Base-by-base conservation (phyloP, 2,329 filamentous ascomycete genomes). In the Monilinia fructigena region DNA sequence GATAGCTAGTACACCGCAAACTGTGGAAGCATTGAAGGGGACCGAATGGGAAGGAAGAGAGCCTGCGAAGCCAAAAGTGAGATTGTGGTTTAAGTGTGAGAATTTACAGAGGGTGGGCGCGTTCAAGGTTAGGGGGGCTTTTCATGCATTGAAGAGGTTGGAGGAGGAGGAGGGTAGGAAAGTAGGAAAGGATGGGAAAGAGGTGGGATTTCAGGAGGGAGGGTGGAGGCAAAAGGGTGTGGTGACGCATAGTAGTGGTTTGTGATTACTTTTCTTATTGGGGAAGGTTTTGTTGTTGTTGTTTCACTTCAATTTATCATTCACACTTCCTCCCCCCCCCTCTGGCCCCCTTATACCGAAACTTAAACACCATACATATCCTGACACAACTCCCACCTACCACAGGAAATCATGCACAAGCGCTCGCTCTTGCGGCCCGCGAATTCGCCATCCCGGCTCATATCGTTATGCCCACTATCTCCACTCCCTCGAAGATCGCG, bases 51-150 rank as follows among this genome's bases (percentile, higher is more conserved):
- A 84, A 71, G 84, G 83, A 7, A 79, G 82, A 50, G 74, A 76
- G n/a, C 83, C 88, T 0, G 86, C 89, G 0, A 80, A 76, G 4
- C 92, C 92, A 0, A 85, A 80, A 60, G 80, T 97, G 50, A 82
- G 86, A 16, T 82, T 98, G 63, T 95, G 91, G 81, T 96, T 98
- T 85, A 98, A 98, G 81, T 96, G 92, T 78, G 94, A 98, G 82
- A 97, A 97, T 78, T 81, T 92, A 67, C 95, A 98, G 81, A 87
- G 88, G 65, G 87, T 96, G 65, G 95, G 94, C 62, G 94, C 94
- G 0, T 98, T 98, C 82, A 98, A 98, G 80, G 90, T 88, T 20
- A 83, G 94, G 8, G 95, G 94, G 6, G 94, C 93, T 0, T 97
- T 97, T 73, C 92, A 97, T 78, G 93, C 93, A 0, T 76, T 97